Evolutionary conservation across 2,329 filamentous ascomycete species (phyloP), one percentile per base, ranked within the genome.

Genomic region (Fusarium sp.): DNA sequence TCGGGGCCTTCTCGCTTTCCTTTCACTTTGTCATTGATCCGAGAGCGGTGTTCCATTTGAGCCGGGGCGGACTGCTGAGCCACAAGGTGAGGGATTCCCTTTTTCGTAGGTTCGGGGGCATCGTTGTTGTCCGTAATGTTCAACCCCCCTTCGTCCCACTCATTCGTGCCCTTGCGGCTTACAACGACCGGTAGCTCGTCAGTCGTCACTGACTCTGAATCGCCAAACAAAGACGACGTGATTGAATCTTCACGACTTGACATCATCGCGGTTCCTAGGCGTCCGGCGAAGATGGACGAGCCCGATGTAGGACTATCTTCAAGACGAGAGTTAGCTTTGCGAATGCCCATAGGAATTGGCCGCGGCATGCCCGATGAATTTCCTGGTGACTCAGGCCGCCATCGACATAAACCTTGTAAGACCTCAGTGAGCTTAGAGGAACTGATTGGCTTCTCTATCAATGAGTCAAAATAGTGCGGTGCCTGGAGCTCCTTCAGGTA

Each of bases 401-500:
- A 99, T 74, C 97, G 92, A 76, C 96, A 99, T 30, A 97, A 86
- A 58, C 91, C 90, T 67, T 92, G 91, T 70, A 99, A 84, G 1
- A 96, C 93, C 75, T 99, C 94, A 1, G 90, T 93, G 50, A 99
- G 80, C 80, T 98, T 98, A 4, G 92, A 92, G 42, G 93, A 90
- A 38, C 95, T 98, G 36, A 97, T 97, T 28, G 96, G 96, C 80
- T 99, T 99, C 80, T 99, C 94, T 53, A 99, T 93, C 52, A 99
- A 84, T 1, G 92, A 93, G 77, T 98, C 94, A 75, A 99, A 99
- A 79, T 97, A 93, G 80, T 99, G 95, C 5, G 93, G 93, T 62
- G 94, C 94, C 72, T 96, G 94, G 3, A 99, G 84, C 76, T 99
- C 96, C 77, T 98, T 98, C n/a, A 99, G 83, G 78, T 99, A 99